Evolutionary conservation across 176 grass and related monocot genomes (phyloP).

Genomic region (Rhynchospora pubera): DNA sequence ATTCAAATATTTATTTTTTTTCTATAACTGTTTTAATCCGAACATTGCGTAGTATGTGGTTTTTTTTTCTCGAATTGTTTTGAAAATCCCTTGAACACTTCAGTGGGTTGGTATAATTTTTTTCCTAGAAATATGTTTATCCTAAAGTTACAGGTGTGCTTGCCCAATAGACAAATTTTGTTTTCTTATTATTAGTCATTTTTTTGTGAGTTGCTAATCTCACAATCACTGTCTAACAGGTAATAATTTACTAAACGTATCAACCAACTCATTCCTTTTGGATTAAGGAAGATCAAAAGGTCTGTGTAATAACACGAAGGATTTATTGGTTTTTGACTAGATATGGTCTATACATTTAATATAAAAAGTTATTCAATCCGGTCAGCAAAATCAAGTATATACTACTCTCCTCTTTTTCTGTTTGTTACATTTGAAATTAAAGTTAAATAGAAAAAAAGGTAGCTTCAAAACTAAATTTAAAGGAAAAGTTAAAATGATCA

Average conservation of each 20-base stretch:
- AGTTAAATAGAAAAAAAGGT: too few species aligned
- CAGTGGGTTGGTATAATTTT: background rate
- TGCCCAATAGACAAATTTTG: background rate
- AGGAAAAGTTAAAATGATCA: too few species aligned
- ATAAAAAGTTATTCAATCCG: background rate
- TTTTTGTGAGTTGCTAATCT: background rate
- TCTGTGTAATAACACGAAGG: background rate
- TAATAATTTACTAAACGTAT: background rate
- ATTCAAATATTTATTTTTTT: background rate
- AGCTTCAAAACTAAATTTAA: too few species aligned
- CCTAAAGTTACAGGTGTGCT: background rate
- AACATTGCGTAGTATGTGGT: background rate
- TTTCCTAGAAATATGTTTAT: background rate
- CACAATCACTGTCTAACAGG: background rate
- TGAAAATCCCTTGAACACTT: background rate
- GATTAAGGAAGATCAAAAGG: background rate
- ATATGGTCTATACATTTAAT: background rate
- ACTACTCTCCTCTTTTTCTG: background rate
- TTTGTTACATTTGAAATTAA: too few species aligned
- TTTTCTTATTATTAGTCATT: slow-evolving; percentile 4
- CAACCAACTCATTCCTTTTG: background rate
- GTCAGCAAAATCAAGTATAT: background rate
- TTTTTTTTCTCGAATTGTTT: background rate
- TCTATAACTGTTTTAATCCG: background rate
- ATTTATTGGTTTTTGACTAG: background rate